phyloP scores from a whole-genome alignment of 495 filamentous ascomycete genomes.

The Xylaria bambusicola region DNA sequence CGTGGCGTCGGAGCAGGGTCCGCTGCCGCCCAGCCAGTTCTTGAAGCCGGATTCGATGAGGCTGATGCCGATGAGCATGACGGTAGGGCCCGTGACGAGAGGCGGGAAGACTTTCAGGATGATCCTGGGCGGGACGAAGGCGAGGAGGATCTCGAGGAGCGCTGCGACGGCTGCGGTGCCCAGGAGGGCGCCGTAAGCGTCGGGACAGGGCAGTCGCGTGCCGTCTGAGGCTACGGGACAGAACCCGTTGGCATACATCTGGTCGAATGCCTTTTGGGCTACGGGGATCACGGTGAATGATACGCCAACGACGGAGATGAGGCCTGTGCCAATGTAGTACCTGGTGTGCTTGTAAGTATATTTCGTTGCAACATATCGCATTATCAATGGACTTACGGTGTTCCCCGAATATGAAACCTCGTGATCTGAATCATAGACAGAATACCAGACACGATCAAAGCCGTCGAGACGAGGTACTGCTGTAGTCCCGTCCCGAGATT shows the following conservation, averaged over 20 bases:
- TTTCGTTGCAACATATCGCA: background rate
- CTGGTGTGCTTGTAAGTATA: conserved; percentile 20
- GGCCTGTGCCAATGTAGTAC: conserved; percentile 81
- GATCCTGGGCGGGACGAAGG: conserved; percentile 68
- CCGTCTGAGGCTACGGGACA: conserved; percentile 68
- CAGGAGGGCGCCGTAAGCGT: conserved; percentile 82
- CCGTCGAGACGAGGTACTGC: conserved; percentile 84
- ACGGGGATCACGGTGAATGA: conserved; percentile 88
- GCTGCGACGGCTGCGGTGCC: conserved; percentile 74
- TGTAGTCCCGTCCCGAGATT: conserved; percentile 61
- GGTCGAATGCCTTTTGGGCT: conserved; percentile 70
- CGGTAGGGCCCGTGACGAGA: conserved; percentile 83
- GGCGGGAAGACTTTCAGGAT: conserved; percentile 84
- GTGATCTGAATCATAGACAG: conserved; percentile 82
- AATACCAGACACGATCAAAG: conserved; percentile 82
- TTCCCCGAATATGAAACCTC: conserved; percentile 76
- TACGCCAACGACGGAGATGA: conserved; percentile 88
- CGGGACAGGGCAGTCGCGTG: conserved; percentile 72
- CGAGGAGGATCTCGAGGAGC: conserved; percentile 72
- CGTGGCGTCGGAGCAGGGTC: conserved; percentile 60
- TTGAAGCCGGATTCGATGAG: conserved; percentile 77
- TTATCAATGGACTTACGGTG: conserved; percentile 52
- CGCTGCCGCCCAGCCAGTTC: conserved; percentile 81
- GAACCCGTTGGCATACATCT: conserved; percentile 84
- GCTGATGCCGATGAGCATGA: conserved; percentile 65